These are phyloP conservation scores for Elaphomyces granulatus DNA, from an alignment of 495 filamentous ascomycete species.

Conservation along the genomic window DNA sequence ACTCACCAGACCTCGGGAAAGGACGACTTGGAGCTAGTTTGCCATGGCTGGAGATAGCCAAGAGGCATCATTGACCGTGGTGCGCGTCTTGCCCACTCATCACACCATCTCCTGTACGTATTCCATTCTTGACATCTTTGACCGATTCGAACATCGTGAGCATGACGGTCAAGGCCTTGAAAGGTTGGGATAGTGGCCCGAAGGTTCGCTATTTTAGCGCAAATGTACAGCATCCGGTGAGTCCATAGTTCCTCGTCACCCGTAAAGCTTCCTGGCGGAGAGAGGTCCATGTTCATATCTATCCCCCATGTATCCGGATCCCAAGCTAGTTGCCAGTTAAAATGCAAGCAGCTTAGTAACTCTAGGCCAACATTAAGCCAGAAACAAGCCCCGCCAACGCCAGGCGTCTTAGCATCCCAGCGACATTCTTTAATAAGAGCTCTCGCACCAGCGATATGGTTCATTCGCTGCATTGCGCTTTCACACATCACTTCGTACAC, in stretches of 20 bases:
- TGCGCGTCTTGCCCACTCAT: slow-evolving; percentile 61
- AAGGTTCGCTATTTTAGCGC: slow-evolving; percentile 80
- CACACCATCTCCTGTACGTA: slow-evolving; percentile 55
- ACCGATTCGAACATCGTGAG: slow-evolving; percentile 48
- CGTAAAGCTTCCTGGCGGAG: slow-evolving; percentile 19
- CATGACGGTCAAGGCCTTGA: slow-evolving; percentile 41
- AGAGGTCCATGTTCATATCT: slow-evolving; percentile 57
- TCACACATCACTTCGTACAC: slow-evolving; percentile 88
- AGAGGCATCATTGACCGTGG: slow-evolving; percentile 83
- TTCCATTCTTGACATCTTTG: slow-evolving; percentile 64
- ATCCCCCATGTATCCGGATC: slow-evolving; percentile 85
- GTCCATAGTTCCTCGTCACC: slow-evolving; percentile 79
- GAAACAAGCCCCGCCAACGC: slow-evolving; percentile 81
- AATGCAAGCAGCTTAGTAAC: slow-evolving; percentile 69
- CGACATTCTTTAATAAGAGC: slow-evolving; percentile 82
- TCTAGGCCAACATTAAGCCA: slow-evolving; percentile 92
- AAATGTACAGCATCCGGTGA: slow-evolving; percentile 76
- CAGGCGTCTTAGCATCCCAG: slow-evolving; percentile 69
- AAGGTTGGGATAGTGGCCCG: slow-evolving; percentile 49
- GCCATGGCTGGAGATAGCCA: slow-evolving; percentile 54
- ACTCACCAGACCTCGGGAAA: slow-evolving; percentile 83
- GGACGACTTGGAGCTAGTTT: slow-evolving; percentile 49
- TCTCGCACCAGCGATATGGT: slow-evolving; percentile 74
- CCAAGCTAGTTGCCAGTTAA: slow-evolving; percentile 83
- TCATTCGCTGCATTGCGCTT: slow-evolving; percentile 57